Conservation (phyloP, 2,329 filamentous ascomycete genomes). For the Ophiocordyceps camponoti-floridani region DNA sequence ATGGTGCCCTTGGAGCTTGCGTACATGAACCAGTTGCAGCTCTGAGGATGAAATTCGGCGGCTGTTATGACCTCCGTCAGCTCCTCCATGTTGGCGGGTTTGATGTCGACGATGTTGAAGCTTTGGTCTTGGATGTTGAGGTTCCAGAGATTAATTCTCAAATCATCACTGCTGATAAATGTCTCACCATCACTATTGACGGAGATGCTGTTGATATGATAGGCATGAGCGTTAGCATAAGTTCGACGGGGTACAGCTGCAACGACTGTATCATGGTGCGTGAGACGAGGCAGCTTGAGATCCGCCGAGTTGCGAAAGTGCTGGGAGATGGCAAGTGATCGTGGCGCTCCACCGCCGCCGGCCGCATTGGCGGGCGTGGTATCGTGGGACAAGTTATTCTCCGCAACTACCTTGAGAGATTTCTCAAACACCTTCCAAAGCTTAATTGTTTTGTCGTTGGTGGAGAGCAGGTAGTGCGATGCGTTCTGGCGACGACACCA, state of each 20-base stretch:
- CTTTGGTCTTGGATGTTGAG: conserved; percentile 98
- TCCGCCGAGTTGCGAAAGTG: conserved; percentile 67
- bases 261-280: conserved; percentile 95
- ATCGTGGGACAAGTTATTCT: conserved; percentile 96
- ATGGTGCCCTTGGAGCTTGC: conserved; percentile 98
- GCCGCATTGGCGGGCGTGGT: conserved; percentile 59
- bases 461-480: conserved; percentile 93
- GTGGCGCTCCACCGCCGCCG: conserved; percentile 61
- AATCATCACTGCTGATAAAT: conserved; percentile 95
- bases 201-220: conserved; percentile 99
- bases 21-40: conserved; percentile 99
- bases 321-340: conserved; percentile 46
- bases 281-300: conserved; percentile 86
- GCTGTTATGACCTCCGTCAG: conserved; percentile 97
- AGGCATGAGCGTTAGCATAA: conserved; percentile 95
- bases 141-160: conserved; percentile 98
- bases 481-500: conserved; percentile 98
- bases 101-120: conserved; percentile 99
- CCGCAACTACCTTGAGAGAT: conserved; percentile 93
- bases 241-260: conserved; percentile 90
- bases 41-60: conserved; percentile 88
- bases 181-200: conserved; percentile 99
- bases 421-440: conserved; percentile 99
- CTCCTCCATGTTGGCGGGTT: conserved; percentile 99
- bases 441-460: conserved; percentile 99